Percentiles rank a stretch among this genome's conserved stretches.
Conservation (phyloP, 1,139 yeast species). For the Komagataea norvegica region DNA sequence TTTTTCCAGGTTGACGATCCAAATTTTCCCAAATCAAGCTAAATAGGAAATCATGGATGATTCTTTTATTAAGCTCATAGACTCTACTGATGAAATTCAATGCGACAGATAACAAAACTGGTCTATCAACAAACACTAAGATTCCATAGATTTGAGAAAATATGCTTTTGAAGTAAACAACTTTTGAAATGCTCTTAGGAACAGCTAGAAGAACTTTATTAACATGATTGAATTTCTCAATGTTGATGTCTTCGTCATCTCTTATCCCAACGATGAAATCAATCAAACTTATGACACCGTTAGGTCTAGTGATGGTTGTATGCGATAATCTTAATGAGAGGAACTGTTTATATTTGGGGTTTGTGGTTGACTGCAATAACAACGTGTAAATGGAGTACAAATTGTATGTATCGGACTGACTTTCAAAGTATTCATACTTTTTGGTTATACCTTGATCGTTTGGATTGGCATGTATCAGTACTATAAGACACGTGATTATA, state of each 20-base stretch:
- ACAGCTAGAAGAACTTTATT: constrained; percentile 56
- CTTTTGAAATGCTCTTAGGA: constrained; percentile 47
- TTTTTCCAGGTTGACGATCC: constrained; percentile 30
- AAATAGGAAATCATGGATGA: constrained; percentile 58
- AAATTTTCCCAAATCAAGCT: constrained; percentile 42
- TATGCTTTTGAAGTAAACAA: constrained; percentile 48
- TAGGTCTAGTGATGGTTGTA: constrained; percentile 51
- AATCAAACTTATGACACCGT: constrained; percentile 67
- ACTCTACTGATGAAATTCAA: constrained; percentile 51
- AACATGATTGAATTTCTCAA: constrained; percentile 62
- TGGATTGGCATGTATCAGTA: constrained; percentile 31
- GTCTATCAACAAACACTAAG: constrained; percentile 56
- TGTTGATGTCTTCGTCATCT: constrained; percentile 63
- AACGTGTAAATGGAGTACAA: constrained; percentile 52
- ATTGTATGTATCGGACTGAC: constrained; percentile 55
- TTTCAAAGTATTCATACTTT: constrained; percentile 28
- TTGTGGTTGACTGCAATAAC: constrained; percentile 41
- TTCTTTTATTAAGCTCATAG: constrained; percentile 46
- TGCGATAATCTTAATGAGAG: constrained; percentile 44
- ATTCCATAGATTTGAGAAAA: constrained; percentile 57
- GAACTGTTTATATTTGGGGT: constrained; percentile 38
- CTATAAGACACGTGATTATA: constrained; percentile 52
- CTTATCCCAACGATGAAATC: constrained; percentile 77
- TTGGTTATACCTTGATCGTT: constrained; percentile 2
- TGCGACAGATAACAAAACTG: constrained; percentile 54